These are phyloP conservation scores for Nannizziopsis arthrosporioides DNA, from an alignment of 2,329 filamentous ascomycete genomes.

Conservation along the genomic window DNA sequence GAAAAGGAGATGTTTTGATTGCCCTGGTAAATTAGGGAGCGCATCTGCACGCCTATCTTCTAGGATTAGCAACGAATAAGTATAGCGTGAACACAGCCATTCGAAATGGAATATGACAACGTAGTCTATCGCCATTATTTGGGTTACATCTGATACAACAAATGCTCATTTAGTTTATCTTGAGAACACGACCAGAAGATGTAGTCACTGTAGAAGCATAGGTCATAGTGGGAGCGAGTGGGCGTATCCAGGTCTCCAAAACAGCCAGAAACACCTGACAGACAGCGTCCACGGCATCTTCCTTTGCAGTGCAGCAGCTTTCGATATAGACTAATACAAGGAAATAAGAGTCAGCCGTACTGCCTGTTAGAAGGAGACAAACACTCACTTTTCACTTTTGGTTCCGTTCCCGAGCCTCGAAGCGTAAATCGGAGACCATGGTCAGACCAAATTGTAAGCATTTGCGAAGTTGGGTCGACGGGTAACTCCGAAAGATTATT, in stretches of 20 bases:
- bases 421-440: slow-evolving; percentile 47
- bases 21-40: background rate
- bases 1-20: background rate
- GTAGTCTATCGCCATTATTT: background rate
- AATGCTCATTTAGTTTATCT: slow-evolving; percentile 2
- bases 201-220: slow-evolving; percentile 27
- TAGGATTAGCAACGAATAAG: too few species aligned
- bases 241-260: slow-evolving; percentile 29
- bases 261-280: slow-evolving; percentile 29
- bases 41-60: too few species aligned
- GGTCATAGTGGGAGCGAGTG: slow-evolving; percentile 30
- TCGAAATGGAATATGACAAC: background rate
- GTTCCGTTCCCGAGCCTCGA: slow-evolving; percentile 52
- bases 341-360: background rate
- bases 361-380: background rate
- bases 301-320: slow-evolving; percentile 27
- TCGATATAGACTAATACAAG: slow-evolving; percentile 32
- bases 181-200: slow-evolving; percentile 28
- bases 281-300: slow-evolving; percentile 28
- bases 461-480: slow-evolving; percentile 46
- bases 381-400: slow-evolving; percentile 50
- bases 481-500: slow-evolving; percentile 46
- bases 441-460: slow-evolving; percentile 51
- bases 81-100: too few species aligned
- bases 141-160: background rate